Base-by-base conservation (phyloP, 352 stramenopile genomes). In the Phytophthora cryptogea region DNA sequence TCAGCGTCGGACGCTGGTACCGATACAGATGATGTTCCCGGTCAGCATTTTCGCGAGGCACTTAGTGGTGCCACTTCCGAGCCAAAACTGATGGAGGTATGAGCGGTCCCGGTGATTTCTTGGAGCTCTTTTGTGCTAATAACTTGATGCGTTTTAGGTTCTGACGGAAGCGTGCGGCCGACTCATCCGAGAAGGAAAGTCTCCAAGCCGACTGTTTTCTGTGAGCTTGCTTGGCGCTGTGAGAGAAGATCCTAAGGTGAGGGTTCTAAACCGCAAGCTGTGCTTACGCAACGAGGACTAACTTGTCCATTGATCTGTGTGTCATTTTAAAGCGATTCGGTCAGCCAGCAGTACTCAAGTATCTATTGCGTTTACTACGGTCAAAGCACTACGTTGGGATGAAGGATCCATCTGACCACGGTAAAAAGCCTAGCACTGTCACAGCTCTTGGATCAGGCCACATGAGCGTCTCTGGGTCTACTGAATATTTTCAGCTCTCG, bases 321-420 rank as follows among this genome's bases (percentile, higher is more conserved):
- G 8, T 28, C 17, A 32, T 58, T 23, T 32, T 41, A n/a, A 47
- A 81, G 68, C 68, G 78, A 10, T 95, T 93, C 45, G 20, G 64
- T 1, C 66, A 81, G 8, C 77, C 84, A 23, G 53, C 64, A 0
- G 67, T 92, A 28, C 64, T 92, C 10, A 95, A 95, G 57, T 92
- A 90, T 59, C 43, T 95, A 14, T 36, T 93, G 26, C 83, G 83
- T 2, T 41, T 95, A 23, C 54, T 95, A 28, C 79, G 86, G n/a
- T 92, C 84, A 4, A 93, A 93, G 65, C 76, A 94, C 63, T 92
- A 95, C 54, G 8, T 76, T 28, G 78, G 77, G 9, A 50, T 68
- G 16, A 82, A 87, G 41, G 74, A 80, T 28, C 33, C 62, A 3
- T 51, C 42, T 0, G 68, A 77, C 17, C 64, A 71, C 23, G 60